Percentiles rank a stretch among this genome's conserved stretches.
Conservation (phyloP, 306 rosid species). For the Dalbergia cochinchinensis region DNA sequence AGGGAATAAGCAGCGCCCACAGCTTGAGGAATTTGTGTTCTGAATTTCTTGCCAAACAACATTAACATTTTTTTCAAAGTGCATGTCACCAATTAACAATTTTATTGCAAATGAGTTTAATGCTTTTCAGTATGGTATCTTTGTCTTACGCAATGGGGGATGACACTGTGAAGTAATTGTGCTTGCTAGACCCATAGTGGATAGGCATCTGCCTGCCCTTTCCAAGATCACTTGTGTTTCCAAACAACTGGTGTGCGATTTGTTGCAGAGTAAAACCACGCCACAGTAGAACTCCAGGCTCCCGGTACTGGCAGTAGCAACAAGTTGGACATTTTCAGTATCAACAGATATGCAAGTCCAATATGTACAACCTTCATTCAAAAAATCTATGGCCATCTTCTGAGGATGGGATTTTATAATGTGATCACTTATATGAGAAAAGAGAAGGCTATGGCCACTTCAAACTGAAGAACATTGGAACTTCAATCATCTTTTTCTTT, state of each 20-base stretch:
- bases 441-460: not conserved
- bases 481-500: not conserved
- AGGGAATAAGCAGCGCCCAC: constrained; percentile 80
- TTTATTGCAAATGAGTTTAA: not conserved
- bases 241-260: constrained; percentile 69
- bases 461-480: not conserved
- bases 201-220: constrained; percentile 86
- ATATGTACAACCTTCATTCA: constrained; percentile 1
- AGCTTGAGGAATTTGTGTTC: constrained; percentile 84
- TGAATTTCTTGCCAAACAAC: constrained; percentile 48
- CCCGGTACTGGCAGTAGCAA: constrained; percentile 66
- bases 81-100: constrained; percentile 14
- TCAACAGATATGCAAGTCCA: constrained; percentile 19
- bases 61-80: constrained; percentile 26
- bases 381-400: not conserved
- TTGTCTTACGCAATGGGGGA: constrained; percentile 79
- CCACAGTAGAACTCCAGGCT: constrained; percentile 80
- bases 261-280: constrained; percentile 83
- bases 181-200: constrained; percentile 74
- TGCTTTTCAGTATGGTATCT: not conserved
- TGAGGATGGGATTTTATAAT: not conserved
- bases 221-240: constrained; percentile 69
- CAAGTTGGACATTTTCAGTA: constrained; percentile 13
- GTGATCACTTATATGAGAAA: constrained; percentile 8
- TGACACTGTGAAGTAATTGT: constrained; percentile 72